Evolutionary conservation across 140 eudicot genomes (phyloP), one percentile per base, ranked within the genome.

Genomic region (Anethum foeniculum): DNA sequence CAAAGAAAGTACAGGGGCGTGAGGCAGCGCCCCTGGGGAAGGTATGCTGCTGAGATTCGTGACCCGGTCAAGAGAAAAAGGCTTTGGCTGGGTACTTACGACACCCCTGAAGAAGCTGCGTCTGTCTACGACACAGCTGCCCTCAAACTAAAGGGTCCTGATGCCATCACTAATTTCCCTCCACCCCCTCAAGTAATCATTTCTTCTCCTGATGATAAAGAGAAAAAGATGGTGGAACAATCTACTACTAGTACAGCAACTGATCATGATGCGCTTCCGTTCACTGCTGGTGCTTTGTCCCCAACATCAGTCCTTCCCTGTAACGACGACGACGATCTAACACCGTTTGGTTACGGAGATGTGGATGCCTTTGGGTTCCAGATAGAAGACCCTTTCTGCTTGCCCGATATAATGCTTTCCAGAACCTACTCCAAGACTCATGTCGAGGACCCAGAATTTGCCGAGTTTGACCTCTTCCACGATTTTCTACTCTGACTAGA

Each of bases 11-110:
- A 68, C n/a, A 68, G 74, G 74, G 74, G 74, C 23, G 74, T 68
- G 44, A 32, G 74, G 25, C 74, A 68, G 21, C 74, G 74, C n/a
- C 74, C 74, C 44, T 68, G 74, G 74, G 74, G 74, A 32, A 68
- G 74, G 44, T 68, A 34, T 30, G 74, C 74, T 68, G 74, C 74
- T 16, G 74, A 68, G 74, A 68, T 68, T 16, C 74, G 74, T 68
- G 74, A 68, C 1, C 74, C 74, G 0, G n/a, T 34, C n/a, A 30
- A 14, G 41, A 68, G 74, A 16, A 68, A 68, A 34, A 68, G 74
- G 43, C 4, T 68, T 0, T 68, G 74, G 74, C 44, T 68, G n/a
- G 74, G 74, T 32, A 68, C 74, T 14, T 68, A 68, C 10, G 74
- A 68, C 12, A 68, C 74, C 74, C 44, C 74, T 30, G 74, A 68